A percentile compares a stretch with the other conserved stretches of the same genome.
These are phyloP conservation scores for Xylaria venustula DNA, from an alignment of 495 filamentous ascomycete genomes.

Conservation along the genomic window DNA sequence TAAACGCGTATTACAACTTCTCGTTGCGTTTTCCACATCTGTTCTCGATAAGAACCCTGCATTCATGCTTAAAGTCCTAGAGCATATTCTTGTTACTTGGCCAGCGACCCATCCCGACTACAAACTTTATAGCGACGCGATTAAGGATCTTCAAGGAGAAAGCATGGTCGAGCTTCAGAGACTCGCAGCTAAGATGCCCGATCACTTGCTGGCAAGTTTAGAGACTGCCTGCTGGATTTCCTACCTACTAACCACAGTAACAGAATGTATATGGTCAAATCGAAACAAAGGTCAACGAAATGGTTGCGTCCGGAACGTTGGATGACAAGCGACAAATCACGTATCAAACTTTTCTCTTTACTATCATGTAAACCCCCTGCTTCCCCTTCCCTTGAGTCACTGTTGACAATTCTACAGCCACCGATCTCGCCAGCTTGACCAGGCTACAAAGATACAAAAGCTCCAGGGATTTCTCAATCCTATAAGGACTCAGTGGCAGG, in stretches of 20 bases:
- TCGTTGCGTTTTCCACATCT: constrained; percentile 80
- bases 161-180: constrained; percentile 84
- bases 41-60: constrained; percentile 73
- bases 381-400: background rate
- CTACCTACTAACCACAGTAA: constrained; percentile 13
- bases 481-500: constrained; percentile 77
- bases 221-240: background rate
- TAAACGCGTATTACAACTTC: constrained; percentile 77
- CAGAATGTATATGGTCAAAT: constrained; percentile 82
- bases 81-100: constrained; percentile 82
- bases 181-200: constrained; percentile 84
- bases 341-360: constrained; percentile 79
- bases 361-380: constrained; percentile 68
- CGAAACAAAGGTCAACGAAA: constrained; percentile 77
- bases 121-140: constrained; percentile 80
- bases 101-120: constrained; percentile 66
- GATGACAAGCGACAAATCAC: constrained; percentile 69
- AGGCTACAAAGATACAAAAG: constrained; percentile 58
- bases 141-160: constrained; percentile 79
- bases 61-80: constrained; percentile 83
- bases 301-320: constrained; percentile 66
- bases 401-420: constrained; percentile 50
- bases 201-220: constrained; percentile 69
- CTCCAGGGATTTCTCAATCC: constrained; percentile 74
- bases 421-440: constrained; percentile 74